A percentile compares a stretch with the other conserved stretches of the same genome.
These are phyloP conservation scores for Leccinellum luteum DNA, from an alignment of 768 basidiomycete genomes.

Conservation along the genomic window DNA sequence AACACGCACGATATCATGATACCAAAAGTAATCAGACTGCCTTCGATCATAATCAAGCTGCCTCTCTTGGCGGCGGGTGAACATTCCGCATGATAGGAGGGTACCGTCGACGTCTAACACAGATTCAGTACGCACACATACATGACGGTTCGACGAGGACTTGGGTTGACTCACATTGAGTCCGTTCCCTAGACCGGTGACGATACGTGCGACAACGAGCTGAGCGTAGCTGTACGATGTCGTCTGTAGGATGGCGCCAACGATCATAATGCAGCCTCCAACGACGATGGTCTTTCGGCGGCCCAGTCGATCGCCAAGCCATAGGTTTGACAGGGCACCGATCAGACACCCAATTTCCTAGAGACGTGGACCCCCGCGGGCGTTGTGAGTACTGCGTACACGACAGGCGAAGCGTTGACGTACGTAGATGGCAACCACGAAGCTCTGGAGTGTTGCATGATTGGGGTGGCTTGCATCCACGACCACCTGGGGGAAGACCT, in stretches of 20 bases:
- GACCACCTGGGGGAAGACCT: slow-evolving; percentile 53
- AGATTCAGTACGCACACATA: neutral
- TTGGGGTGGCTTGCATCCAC: slow-evolving; percentile 36
- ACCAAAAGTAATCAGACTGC: slow-evolving; percentile 60
- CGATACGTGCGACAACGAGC: slow-evolving; percentile 57
- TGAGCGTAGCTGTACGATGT: slow-evolving; percentile 58
- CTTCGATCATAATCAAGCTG: slow-evolving; percentile 63
- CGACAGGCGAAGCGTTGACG: slow-evolving; percentile 5
- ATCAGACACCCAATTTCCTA: slow-evolving; percentile 65
- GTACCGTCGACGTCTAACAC: slow-evolving; percentile 58
- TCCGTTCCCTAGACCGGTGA: slow-evolving; percentile 67
- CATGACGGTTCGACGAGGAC: no score
- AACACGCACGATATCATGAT: slow-evolving; percentile 57
- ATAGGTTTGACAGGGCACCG: slow-evolving; percentile 61
- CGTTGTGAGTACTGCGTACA: neutral
- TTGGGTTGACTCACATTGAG: slow-evolving; percentile 44
- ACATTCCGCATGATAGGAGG: slow-evolving; percentile 65
- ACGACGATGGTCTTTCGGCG: slow-evolving; percentile 56
- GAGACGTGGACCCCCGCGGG: neutral
- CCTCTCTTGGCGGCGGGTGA: slow-evolving; percentile 58
- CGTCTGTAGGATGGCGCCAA: slow-evolving; percentile 60
- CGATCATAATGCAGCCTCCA: slow-evolving; percentile 58
- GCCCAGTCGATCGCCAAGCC: slow-evolving; percentile 59
- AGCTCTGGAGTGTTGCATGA: slow-evolving; percentile 57
- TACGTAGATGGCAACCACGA: slow-evolving; percentile 59